phyloP scores from a whole-genome alignment of 2,329 filamentous ascomycete genomes.

The Fusarium nygamai region DNA sequence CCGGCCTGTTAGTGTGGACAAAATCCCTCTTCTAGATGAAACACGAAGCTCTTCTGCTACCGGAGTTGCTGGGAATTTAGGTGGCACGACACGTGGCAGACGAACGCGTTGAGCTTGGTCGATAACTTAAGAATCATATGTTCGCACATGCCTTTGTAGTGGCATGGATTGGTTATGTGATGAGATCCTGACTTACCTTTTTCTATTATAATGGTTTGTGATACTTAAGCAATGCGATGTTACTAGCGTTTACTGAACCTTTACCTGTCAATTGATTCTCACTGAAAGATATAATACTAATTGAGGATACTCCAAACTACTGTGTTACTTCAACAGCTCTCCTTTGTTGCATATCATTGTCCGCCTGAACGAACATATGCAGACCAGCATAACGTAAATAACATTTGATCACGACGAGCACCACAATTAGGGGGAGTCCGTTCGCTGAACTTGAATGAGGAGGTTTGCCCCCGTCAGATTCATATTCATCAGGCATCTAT shows the following conservation, averaged over 20 bases:
- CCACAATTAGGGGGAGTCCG: background rate
- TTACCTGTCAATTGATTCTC: background rate
- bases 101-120: conserved; percentile 46
- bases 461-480: conserved; percentile 11
- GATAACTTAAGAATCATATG: background rate
- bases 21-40: conserved; percentile 67
- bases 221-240: background rate
- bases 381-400: background rate
- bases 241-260: background rate
- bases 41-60: conserved; percentile 48
- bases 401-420: background rate
- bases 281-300: background rate
- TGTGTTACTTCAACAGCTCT: background rate
- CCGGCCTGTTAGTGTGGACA: conserved; percentile 55
- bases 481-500: conserved; percentile 20
- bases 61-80: conserved; percentile 57
- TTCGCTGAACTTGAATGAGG: background rate
- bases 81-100: conserved; percentile 59
- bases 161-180: background rate
- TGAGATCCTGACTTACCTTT: background rate
- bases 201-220: background rate
- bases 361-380: background rate
- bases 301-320: background rate
- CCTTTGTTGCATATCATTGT: background rate
- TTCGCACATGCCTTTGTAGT: background rate